Base-by-base conservation (phyloP, 2,329 filamentous ascomycete species). In the Ceratocystis cubensis region DNA sequence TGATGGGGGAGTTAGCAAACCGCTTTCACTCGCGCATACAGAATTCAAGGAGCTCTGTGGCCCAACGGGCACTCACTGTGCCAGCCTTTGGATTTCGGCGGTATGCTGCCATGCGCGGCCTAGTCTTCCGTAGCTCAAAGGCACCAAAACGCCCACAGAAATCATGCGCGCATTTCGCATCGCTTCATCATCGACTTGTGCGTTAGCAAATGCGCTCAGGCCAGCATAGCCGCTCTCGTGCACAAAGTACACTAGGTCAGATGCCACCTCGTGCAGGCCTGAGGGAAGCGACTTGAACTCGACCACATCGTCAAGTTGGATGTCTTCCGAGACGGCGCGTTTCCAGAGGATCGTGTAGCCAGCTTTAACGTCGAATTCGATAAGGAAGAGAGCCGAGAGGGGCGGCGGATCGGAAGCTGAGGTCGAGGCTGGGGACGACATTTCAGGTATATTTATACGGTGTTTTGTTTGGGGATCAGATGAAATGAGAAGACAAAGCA, bases 251-350 rank as follows among this genome's bases (percentile, higher is more conserved):
- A 91, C 89, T 64, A 97, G 80, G 75, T 99, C 94, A 70, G 92
- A 85, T 41, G 87, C 80, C 22, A 97, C 90, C 67, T 90, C 88
- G 76, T 99, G 94, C 63, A 96, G 77, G 28, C 94, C 94, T 0
- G 93, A 97, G 1, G 94, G 94, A 61, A 99, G 82, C 69, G 91
- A 95, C 77, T 96, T 97, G 82, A 91, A 99, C 77, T 99, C 94
- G 72, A 96, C 91, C 28, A 88, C 85, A 66, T 91, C 91, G 71
- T 96, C 89, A 62, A 97, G 82, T 75, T 83, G 81, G 77, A 93
- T 81, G 62, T 84, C 86, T 15, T 85, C 80, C 0, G 84, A 77
- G 13, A 87, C 84, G 22, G 67, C 63, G 70, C 84, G 85, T 75
- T 95, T 91, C 94, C 94, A 97, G 45, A 85, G 84, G 73, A 97